phyloP scores from a whole-genome alignment of 306 rosid species.

The Calophaca sinica region DNA sequence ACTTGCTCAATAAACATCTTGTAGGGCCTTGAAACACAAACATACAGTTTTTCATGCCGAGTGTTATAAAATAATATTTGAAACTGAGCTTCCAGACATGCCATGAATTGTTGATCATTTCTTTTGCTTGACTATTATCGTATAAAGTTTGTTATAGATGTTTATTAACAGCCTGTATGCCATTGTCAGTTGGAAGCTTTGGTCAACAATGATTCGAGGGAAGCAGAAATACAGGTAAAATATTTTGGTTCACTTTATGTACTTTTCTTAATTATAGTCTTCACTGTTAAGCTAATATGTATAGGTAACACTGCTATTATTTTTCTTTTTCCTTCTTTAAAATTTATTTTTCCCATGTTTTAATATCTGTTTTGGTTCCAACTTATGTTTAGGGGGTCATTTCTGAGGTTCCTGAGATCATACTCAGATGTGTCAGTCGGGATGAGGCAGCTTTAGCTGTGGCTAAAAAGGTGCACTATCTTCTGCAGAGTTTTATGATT shows the following conservation, averaged over 20 bases:
- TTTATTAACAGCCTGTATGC: conserved; percentile 34
- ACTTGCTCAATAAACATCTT: neutral
- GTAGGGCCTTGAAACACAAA: neutral
- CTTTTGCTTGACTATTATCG: conserved; percentile 4
- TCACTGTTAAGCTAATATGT: neutral
- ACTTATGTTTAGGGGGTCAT: conserved; percentile 68
- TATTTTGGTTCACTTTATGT: conserved; percentile 29
- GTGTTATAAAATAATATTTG: conserved; percentile 6
- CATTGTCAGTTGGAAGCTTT: conserved; percentile 80
- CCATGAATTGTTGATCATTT: conserved; percentile 29
- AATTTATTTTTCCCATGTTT: neutral
- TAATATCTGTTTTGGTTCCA: conserved; percentile 37
- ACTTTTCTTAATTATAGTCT: conserved; percentile 5
- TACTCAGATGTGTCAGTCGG: conserved; percentile 87
- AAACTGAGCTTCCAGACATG: conserved; percentile 1
- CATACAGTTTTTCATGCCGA: neutral
- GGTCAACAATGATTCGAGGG: conserved; percentile 76
- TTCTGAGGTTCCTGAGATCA: conserved; percentile 93
- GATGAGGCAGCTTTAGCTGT: conserved; percentile 99
- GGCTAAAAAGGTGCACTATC: conserved; percentile 82
- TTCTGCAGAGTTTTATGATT: conserved; percentile 14
- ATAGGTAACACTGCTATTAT: neutral
- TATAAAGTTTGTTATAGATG: conserved; percentile 5
- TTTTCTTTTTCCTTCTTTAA: conserved; percentile 24
- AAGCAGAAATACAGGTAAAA: conserved; percentile 83